These are phyloP conservation scores for Cutaneotrichosporon daszewskae DNA, from an alignment of 1,284 basidiomycete species.

Conservation along the genomic window DNA sequence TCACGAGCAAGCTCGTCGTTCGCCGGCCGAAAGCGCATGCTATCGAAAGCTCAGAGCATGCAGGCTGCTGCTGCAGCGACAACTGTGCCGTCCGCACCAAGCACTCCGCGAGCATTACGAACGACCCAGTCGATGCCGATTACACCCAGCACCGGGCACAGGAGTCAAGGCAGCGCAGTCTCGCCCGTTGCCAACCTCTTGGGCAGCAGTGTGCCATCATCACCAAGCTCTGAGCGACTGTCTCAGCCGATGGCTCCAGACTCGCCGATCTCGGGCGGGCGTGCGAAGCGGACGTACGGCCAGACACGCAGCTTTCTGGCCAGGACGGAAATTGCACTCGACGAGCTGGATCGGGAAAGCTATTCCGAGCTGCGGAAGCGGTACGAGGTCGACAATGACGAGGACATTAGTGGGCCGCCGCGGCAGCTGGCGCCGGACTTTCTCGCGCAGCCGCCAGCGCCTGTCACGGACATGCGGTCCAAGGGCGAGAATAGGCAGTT, in stretches of 20 bases:
- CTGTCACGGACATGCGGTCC: constrained; percentile 41
- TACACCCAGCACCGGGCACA: constrained; percentile 9
- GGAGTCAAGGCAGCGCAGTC: constrained; percentile 1
- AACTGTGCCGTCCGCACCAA: constrained; percentile 1
- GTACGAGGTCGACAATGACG: constrained; percentile 38
- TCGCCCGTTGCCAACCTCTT: too few relatives aligned
- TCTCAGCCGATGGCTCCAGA: constrained; percentile 1
- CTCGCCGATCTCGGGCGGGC: constrained; percentile 15
- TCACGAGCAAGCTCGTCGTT: neutral
- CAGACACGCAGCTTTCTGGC: constrained; percentile 22
- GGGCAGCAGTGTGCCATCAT: too few relatives aligned
- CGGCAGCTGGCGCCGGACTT: constrained; percentile 26
- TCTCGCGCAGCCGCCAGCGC: constrained; percentile 31
- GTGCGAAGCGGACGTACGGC: constrained; percentile 34
- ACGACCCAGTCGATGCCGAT: constrained; percentile 12
- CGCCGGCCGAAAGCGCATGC: constrained; percentile 21
- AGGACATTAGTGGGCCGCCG: constrained; percentile 16
- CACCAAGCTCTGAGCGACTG: too few relatives aligned
- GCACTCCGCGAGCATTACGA: constrained; percentile 3
- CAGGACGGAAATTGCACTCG: constrained; percentile 6
- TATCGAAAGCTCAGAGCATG: constrained; percentile 39
- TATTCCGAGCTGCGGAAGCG: constrained; percentile 40
- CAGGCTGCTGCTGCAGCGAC: constrained; percentile 9
- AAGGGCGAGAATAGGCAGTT: constrained; percentile 44
- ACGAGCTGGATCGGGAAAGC: constrained; percentile 20